Base-by-base conservation (phyloP, 345 rosid genomes). In the Bretschneidera sinensis region DNA sequence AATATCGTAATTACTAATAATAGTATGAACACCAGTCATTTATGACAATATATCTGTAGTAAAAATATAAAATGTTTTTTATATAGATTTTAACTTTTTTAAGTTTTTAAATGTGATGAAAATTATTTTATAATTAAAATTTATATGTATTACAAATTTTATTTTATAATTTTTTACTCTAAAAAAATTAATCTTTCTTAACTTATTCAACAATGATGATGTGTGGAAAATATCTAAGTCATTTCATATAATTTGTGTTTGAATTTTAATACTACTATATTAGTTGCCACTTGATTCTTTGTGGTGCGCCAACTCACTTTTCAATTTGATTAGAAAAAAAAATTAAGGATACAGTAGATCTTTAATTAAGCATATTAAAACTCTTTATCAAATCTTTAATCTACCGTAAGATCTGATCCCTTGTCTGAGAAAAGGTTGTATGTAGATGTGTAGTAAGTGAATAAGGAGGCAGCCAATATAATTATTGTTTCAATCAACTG, bases 341-440 rank as follows among this genome's bases (percentile, higher is more conserved):
- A 58, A 53, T 15, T 6, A 48, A 61, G 47, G n/a, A n/a, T n/a
- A n/a, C n/a, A n/a, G n/a, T n/a, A n/a, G n/a, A n/a, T n/a, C n/a
- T n/a, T n/a, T n/a, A n/a, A n/a, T n/a, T n/a, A n/a, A n/a, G 48
- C 62, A 51, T 28, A 24, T 61, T 49, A 51, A 54, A 35, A 19
- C n/a, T n/a, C 33, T 28, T 28, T 28, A 28, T 8, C 33, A 28
- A 28, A 67, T 61, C 62, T 63, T 49, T 61, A 21, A 17, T n/a
- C 11, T 25, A 25, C 33, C 33, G 8, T 8, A 2, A 8, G 33
- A 28, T 3, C n/a, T n/a, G n/a, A n/a, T n/a, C 34, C 28, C 59
- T 20, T 73, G 81, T 84, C 81, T 59, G 65, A 34, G 13, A 70
- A 75, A 79, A 61, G 74, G 85, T 64, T 51, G 76, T 63, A 57